phyloP scores from a whole-genome alignment of 805 yeast genomes.

The Ogataea salicorniae region DNA sequence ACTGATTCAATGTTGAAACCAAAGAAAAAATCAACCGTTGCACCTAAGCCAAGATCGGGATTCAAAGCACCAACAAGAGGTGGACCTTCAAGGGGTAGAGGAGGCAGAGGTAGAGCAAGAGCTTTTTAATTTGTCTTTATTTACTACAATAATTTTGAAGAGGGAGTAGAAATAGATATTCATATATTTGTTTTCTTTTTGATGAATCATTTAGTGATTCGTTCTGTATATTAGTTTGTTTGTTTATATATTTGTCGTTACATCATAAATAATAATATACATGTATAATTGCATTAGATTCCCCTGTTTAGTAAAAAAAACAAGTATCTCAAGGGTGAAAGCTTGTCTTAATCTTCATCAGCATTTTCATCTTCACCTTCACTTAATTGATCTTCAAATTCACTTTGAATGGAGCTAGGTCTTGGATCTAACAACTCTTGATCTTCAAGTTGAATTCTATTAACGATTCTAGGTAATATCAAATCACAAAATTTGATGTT shows the following conservation, averaged over 20 bases:
- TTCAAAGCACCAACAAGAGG: constrained; percentile 12
- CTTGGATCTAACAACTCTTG: constrained; percentile 37
- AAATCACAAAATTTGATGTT: constrained; percentile 65
- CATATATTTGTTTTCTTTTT: no score
- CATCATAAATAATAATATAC: no score
- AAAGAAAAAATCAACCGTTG: constrained; percentile 39
- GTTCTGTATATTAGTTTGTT: no score
- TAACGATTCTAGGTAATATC: constrained; percentile 59
- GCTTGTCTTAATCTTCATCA: no score
- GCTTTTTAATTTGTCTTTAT: constrained; percentile 20
- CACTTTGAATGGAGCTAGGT: constrained; percentile 32
- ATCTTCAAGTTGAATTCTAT: constrained; percentile 38
- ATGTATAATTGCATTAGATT: no score
- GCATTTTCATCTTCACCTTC: constrained; percentile 14
- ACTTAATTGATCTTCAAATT: constrained; percentile 24
- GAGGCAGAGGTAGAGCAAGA: constrained; percentile 28
- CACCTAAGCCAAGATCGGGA: constrained; percentile 26
- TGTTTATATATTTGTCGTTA: no score
- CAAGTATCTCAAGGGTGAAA: no score
- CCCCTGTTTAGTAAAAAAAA: no score
- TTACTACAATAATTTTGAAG: no score
- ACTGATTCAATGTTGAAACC: constrained; percentile 44
- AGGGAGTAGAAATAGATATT: no score
- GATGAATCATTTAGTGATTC: no score
- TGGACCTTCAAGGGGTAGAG: constrained; percentile 22